phyloP scores from a whole-genome alignment of 2,329 filamentous ascomycete genomes.

The Penicillium sp. region DNA sequence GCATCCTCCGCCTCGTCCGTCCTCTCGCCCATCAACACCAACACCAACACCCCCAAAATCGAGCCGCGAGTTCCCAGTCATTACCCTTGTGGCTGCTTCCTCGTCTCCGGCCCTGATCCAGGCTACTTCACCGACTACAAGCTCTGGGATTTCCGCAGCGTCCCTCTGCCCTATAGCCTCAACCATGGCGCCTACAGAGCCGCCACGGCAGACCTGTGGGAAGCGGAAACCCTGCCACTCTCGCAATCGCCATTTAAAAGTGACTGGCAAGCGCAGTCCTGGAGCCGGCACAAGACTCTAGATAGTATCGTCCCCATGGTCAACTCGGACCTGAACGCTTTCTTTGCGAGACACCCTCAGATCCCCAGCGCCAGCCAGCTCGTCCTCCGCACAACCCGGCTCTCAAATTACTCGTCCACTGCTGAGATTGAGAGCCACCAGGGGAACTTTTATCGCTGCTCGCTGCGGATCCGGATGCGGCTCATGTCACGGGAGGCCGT shows the following conservation, averaged over 20 bases:
- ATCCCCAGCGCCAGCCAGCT: conserved; percentile 46
- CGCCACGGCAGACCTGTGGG: conserved; percentile 3
- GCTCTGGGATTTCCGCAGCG: conserved; percentile 57
- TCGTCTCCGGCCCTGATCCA: conserved; percentile 47
- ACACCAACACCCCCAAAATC: not conserved
- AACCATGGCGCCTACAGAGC: conserved; percentile 1
- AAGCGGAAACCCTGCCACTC: conserved; percentile 34
- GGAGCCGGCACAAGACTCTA: conserved; percentile 46
- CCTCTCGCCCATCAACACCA: conserved; percentile 8
- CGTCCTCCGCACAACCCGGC: conserved; percentile 52
- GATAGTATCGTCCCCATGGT: conserved; percentile 49
- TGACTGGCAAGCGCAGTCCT: conserved; percentile 52
- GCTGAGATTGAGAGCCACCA: conserved; percentile 55
- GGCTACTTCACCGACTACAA: conserved; percentile 57
- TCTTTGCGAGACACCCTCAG: conserved; percentile 41
- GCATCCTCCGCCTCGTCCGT: not conserved
- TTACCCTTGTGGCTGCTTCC: conserved; percentile 50
- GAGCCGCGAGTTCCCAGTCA: conserved; percentile 3
- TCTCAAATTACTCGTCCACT: conserved; percentile 50
- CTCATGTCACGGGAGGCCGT: conserved; percentile 34
- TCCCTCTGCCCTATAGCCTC: conserved; percentile 33
- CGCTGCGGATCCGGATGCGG: conserved; percentile 54
- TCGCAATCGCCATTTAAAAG: conserved; percentile 38
- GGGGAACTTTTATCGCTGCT: conserved; percentile 53
- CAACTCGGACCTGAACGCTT: conserved; percentile 55